Base-by-base conservation (phyloP, 176 grass and related monocot genomes). In the Ampelocalamus luodianensis region DNA sequence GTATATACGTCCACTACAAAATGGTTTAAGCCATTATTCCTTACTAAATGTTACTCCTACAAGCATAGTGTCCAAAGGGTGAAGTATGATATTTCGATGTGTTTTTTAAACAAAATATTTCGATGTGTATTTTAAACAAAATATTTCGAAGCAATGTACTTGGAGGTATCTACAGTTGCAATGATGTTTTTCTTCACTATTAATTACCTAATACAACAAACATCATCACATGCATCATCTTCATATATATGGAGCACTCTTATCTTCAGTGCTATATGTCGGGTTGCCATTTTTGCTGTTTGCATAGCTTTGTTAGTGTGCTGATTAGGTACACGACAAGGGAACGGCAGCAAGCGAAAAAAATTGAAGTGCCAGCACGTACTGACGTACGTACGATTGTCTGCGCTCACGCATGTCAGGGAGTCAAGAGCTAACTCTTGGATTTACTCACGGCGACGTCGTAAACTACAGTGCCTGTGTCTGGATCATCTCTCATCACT, bases 211-310 rank as follows among this genome's bases (percentile, higher is more conserved):
- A 74, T 50, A 36, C 26, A 74, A 34, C 26, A 32, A 74, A 20
- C 34, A 38, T 26, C 65, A 38, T 67, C 65, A 36, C 48, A 53
- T 74, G 71, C 46, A 53, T 22, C 71, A 54, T 18, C 29, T 34
- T 53, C 48, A 20, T 53, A 53, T 22, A 22, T 20, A 10, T 54
- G 46, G 27, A 51, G 26, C 71, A 51, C 15, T 73, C 24, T 46
- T 51, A 50, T 20, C 71, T 51, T 51, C 45, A 73, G 71, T 51
- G 71, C n/a, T 49, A 54, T 74, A 36, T 54, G 71, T 36, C 16
- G 72, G 49, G 8, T 37, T 37, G 48, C 71, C 48, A 37, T 75
- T 34, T 53, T 75, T 36, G 49, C 37, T 55, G 16, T 75, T 22
- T 13, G 18, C 49, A 34, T 53, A 22, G 4, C 71, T 74, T 53